A percentile compares a stretch with the other conserved stretches of the same genome.
These are phyloP conservation scores for Echinochloa phyllopogon DNA, from an alignment of 176 grass and related monocot species.

Conservation along the genomic window DNA sequence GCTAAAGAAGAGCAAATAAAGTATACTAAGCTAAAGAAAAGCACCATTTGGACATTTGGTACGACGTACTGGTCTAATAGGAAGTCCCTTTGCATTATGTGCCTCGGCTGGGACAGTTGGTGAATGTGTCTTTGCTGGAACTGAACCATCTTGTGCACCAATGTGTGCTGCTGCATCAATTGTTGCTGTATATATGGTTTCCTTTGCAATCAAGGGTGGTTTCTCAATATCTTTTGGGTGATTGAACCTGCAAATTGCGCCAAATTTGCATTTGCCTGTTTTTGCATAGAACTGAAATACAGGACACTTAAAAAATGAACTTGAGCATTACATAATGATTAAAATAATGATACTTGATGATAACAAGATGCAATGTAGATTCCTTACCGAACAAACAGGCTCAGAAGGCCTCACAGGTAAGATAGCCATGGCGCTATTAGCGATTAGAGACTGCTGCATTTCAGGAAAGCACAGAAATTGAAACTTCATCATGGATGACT, in stretches of 20 bases:
- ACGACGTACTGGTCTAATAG: conserved; percentile 70
- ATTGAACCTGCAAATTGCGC: conserved; percentile 73
- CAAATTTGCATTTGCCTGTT: conserved; percentile 89
- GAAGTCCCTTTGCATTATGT: conserved; percentile 84
- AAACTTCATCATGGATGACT: conserved; percentile 23
- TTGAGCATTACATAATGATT: conserved; percentile 15
- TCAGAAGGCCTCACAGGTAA: conserved; percentile 73
- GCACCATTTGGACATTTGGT: conserved; percentile 41
- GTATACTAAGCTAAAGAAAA: conserved; percentile 28
- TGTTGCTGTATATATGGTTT: conserved; percentile 45
- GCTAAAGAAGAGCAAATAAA: conserved; percentile 29
- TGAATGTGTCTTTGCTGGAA: conserved; percentile 45
- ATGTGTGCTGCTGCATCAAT: conserved; percentile 41
- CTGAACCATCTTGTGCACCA: conserved; percentile 41
- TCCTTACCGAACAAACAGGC: conserved; percentile 67
- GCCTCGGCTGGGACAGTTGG: conserved; percentile 48
- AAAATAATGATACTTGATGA: not conserved
- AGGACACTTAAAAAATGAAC: conserved; percentile 23
- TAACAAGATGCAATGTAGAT: not conserved
- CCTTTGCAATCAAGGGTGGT: conserved; percentile 38
- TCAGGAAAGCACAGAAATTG: conserved; percentile 30
- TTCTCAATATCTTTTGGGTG: conserved; percentile 71
- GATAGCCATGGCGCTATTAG: conserved; percentile 40
- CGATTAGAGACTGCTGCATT: conserved; percentile 50
- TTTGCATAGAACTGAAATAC: conserved; percentile 70